Evolutionary conservation across 805 yeast genomes (phyloP), one percentile per base, ranked within the genome.

Genomic region (Scheffersomyces coipomensis): DNA sequence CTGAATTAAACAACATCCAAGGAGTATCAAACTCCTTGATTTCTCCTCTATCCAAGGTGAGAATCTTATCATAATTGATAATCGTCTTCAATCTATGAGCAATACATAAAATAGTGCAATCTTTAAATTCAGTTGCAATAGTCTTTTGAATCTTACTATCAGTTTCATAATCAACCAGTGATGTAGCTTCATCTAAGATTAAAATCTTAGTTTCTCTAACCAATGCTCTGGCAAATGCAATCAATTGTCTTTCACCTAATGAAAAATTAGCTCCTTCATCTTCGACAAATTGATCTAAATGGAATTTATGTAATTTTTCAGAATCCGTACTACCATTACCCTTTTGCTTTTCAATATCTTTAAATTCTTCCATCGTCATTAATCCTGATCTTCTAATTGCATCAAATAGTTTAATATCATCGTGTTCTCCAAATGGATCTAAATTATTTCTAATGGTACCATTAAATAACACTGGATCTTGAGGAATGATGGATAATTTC

Each of bases 381-480:
- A 80, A 60, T 1, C 80, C 83, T 6, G 79, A 58, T 53, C 77
- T 69, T 50, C 71, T 63, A 45, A 80, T 56, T 0, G 83, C 71
- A 33, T 68, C 71, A 83, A 83, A 78, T 43, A 80, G 56, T 21
- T 58, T 59, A 1, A 60, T 69, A 52, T 80, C 85, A 6, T 64
- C 44, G 35, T 66, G 58, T 39, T 75, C 64, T 19, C 63, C 62
- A 48, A 80, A 79, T 19, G 86, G 85, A 62, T 80, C 85, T 49
- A 80, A 58, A 52, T 80, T 80, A 47, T 60, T 63, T 42, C 83
- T 62, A 19, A 80, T 69, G 1, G 75, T 55, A 16, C 84, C 85
- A 36, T 70, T 62, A 58, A 80, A 79, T 44, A 80, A 61, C 3
- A 79, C 83, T 0, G 85, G 85, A 47, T 80, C 85, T 56, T 80